Conservation (phyloP, 371 early-diverging fungal genomes). For the Lichtheimia corymbifera region DNA sequence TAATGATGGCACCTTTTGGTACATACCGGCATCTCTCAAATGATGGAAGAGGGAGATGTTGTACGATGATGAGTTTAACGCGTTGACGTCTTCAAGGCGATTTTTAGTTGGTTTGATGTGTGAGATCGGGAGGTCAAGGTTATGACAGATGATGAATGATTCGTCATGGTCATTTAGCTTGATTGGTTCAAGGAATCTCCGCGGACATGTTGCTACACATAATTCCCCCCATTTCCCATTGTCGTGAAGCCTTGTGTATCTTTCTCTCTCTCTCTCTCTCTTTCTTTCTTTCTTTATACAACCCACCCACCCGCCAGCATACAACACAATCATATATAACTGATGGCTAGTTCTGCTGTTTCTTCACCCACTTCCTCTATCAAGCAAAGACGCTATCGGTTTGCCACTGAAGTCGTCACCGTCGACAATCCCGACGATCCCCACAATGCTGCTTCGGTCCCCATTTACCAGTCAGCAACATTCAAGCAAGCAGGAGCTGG, state of each 20-base stretch:
- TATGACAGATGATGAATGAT: not conserved
- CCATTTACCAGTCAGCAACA: slow-evolving; percentile 96
- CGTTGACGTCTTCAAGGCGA: no score
- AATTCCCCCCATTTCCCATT: not conserved
- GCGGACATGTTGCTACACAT: not conserved
- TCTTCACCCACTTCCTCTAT: slow-evolving; percentile 42
- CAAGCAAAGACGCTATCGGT: slow-evolving; percentile 62
- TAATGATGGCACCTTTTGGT: no score
- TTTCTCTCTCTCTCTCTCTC: not conserved
- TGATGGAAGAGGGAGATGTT: no score
- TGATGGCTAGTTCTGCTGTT: slow-evolving; percentile 28
- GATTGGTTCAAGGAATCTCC: slow-evolving; percentile 3
- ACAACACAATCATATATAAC: not conserved
- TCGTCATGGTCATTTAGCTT: slow-evolving; percentile 2
- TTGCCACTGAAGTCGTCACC: slow-evolving; percentile 87
- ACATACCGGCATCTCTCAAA: no score
- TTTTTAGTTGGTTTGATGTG: no score
- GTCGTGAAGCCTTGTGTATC: not conserved
- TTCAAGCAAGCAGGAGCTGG: slow-evolving; percentile 85
- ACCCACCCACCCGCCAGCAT: not conserved
- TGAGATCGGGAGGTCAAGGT: not conserved
- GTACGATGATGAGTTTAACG: no score
- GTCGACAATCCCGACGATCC: slow-evolving; percentile 82
- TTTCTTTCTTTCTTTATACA: slow-evolving; percentile 3
- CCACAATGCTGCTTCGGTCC: slow-evolving; percentile 90